A percentile compares a stretch with the other conserved stretches of the same genome.
phyloP scores from a whole-genome alignment of 179 eudicot species.

The Camellia oleifera region DNA sequence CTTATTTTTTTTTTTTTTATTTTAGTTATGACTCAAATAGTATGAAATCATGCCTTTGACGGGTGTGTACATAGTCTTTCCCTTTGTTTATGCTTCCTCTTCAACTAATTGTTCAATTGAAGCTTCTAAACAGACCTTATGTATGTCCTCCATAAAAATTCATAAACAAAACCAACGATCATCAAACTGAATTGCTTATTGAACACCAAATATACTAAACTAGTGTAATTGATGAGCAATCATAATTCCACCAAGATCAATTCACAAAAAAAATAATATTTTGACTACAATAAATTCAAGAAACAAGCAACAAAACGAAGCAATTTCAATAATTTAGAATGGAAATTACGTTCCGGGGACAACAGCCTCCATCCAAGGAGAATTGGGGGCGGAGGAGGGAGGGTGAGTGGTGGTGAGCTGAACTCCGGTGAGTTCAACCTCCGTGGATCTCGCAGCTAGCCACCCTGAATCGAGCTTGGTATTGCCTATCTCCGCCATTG shows the following conservation, averaged over 20 bases:
- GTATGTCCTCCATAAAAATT: background rate
- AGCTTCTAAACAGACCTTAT: background rate
- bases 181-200: background rate
- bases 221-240: background rate
- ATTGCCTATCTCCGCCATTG: slow-evolving; percentile 57
- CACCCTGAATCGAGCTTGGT: slow-evolving; percentile 63
- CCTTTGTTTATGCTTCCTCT: background rate
- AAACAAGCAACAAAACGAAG: background rate
- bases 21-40: no score
- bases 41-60: no score
- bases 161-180: background rate
- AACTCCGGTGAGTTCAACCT: slow-evolving; percentile 64
- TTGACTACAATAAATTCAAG: no score
- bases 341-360: slow-evolving; percentile 85
- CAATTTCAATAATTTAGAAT: background rate
- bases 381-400: slow-evolving; percentile 38
- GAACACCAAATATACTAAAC: background rate
- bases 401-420: slow-evolving; percentile 86
- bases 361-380: slow-evolving; percentile 83
- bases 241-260: background rate
- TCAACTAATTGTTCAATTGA: background rate
- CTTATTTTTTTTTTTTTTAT: no score
- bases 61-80: no score
- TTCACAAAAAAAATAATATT: background rate
- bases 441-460: slow-evolving; percentile 92